Evolutionary conservation across 352 stramenopile species (phyloP), one percentile per base, ranked within the genome.

Genomic region (Pythium graminicola): DNA sequence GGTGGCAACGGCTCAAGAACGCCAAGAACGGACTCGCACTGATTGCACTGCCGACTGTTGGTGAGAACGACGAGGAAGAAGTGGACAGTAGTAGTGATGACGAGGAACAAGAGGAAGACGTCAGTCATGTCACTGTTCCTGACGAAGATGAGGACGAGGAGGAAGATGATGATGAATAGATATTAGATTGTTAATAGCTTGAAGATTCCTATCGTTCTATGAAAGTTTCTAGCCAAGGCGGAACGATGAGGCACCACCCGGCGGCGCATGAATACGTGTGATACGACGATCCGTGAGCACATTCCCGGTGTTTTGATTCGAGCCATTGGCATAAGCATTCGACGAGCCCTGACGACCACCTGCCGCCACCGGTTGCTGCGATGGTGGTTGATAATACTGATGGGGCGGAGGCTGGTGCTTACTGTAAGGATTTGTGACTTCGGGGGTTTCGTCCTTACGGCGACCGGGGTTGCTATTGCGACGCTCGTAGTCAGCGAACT

Each of bases 11-110:
- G 20, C 43, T 95, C 28, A 95, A 89, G 57, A 43, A 70, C 22
- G 88, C 79, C 24, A 90, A 89, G 69, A 97, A 97, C 65, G 86
- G 89, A 38, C 70, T 98, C 42, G 85, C 78, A 23, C 79, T 98
- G 42, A 81, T 97, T 40, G 81, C 85, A 28, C 54, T 97, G 62
- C 86, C 86, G 1, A 78, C 58, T 32, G 59, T 93, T 50, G 62
- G 73, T 26, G 69, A 73, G 1, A 39, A 55, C 26, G 57, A 60
- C 13, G 51, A 49, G n/a, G 54, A 54, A 3, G 59, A 56, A 16
- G 50, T 53, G 6, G 43, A 60, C 5, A 46, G 54, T 31, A 47
- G 35, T 13, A 55, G 43, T 39, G 51, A 31, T 10, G 52, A 58
- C 22, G 53, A 62, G 8, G 48, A 51, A 4, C 50, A 69, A 20